Percentiles rank a stretch among this genome's conserved stretches.
phyloP scores from a whole-genome alignment of 139 green algal species.

The Picochlorum sp. region DNA sequence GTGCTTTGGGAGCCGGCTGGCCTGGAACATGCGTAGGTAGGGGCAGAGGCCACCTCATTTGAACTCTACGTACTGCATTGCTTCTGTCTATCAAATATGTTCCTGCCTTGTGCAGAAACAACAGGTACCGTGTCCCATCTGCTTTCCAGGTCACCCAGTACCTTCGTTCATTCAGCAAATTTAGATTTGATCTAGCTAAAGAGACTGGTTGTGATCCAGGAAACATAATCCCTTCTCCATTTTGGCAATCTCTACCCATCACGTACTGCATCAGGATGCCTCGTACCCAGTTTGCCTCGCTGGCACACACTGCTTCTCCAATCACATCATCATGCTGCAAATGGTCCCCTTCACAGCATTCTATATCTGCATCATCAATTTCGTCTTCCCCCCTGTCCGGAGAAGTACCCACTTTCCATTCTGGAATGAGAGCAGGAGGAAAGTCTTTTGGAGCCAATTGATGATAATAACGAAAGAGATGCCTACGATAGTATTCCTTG shows the following conservation, averaged over 20 bases:
- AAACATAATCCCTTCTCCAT: constrained; percentile 32
- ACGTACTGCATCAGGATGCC: constrained; percentile 13
- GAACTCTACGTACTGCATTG: constrained; percentile 45
- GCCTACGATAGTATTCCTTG: constrained; percentile 87
- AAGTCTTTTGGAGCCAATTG: constrained; percentile 16
- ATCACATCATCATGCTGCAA: constrained; percentile 79
- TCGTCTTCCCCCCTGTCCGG: constrained; percentile 17
- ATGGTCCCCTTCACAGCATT: neutral
- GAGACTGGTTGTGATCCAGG: constrained; percentile 88
- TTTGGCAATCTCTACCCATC: neutral
- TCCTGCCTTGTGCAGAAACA: constrained; percentile 57
- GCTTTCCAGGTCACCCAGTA: constrained; percentile 95
- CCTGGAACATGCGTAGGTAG: neutral
- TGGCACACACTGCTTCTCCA: constrained; percentile 52
- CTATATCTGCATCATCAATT: neutral
- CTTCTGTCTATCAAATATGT: constrained; percentile 86
- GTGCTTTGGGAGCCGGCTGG: constrained; percentile 1
- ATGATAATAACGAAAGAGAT: constrained; percentile 82
- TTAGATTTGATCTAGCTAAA: constrained; percentile 59
- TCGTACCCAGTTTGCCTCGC: constrained; percentile 37
- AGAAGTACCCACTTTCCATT: constrained; percentile 53
- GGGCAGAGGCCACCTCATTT: constrained; percentile 41
- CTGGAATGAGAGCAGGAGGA: constrained; percentile 32
- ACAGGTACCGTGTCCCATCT: constrained; percentile 93
- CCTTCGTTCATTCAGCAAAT: constrained; percentile 37